phyloP scores from a whole-genome alignment of 2,329 filamentous ascomycete genomes.

The Fusarium penzigii region DNA sequence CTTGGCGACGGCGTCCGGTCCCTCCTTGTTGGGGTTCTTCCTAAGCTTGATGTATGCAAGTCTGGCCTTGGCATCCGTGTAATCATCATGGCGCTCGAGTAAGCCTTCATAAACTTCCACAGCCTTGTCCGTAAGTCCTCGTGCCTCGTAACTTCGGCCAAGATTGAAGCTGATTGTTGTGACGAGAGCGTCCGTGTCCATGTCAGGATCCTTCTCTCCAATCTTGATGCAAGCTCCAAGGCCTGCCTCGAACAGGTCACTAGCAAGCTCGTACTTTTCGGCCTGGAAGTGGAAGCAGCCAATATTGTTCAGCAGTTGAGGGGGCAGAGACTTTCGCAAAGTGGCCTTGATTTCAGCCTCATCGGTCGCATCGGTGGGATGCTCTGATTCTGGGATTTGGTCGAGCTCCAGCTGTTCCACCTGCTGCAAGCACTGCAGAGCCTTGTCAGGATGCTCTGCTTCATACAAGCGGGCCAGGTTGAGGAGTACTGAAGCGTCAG shows the following conservation, averaged over 20 bases:
- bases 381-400: slow-evolving; percentile 71
- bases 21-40: slow-evolving; percentile 79
- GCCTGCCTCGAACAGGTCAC: slow-evolving; percentile 89
- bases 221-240: slow-evolving; percentile 84
- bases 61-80: slow-evolving; percentile 86
- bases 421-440: slow-evolving; percentile 85
- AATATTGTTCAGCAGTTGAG: slow-evolving; percentile 95
- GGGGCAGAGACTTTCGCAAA: slow-evolving; percentile 78
- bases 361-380: slow-evolving; percentile 56
- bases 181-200: slow-evolving; percentile 87
- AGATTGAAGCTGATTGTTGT: slow-evolving; percentile 98
- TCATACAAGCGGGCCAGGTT: slow-evolving; percentile 94
- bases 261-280: slow-evolving; percentile 77
- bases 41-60: slow-evolving; percentile 88
- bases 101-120: slow-evolving; percentile 86
- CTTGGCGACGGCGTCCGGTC: slow-evolving; percentile 81
- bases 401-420: slow-evolving; percentile 89
- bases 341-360: slow-evolving; percentile 59
- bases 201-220: slow-evolving; percentile 70
- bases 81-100: slow-evolving; percentile 82
- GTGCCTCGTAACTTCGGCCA: slow-evolving; percentile 87
- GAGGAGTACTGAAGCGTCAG: slow-evolving; percentile 84
- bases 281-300: slow-evolving; percentile 92
- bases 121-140: slow-evolving; percentile 78
- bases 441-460: slow-evolving; percentile 80